These are phyloP conservation scores for Conoideocrella luteorostrata DNA, from an alignment of 2,329 filamentous ascomycete genomes.

Conservation along the genomic window DNA sequence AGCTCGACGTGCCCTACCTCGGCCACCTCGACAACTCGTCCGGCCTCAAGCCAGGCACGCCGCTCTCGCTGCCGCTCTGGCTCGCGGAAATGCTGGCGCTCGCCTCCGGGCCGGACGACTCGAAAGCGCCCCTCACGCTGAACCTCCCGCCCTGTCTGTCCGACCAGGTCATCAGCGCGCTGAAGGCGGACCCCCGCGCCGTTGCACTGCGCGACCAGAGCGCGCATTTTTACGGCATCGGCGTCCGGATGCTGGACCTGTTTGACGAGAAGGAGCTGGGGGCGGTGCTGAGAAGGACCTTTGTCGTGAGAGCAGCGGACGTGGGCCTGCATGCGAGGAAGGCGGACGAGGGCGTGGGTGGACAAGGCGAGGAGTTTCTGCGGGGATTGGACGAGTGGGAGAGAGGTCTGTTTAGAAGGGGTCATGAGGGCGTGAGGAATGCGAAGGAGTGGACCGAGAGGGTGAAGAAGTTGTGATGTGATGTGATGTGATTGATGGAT, in stretches of 20 bases:
- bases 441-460: slow-evolving; percentile 65
- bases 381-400: slow-evolving; percentile 87
- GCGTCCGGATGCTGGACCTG: slow-evolving; percentile 77
- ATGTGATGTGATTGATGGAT: background rate
- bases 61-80: slow-evolving; percentile 83
- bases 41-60: slow-evolving; percentile 72
- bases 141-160: slow-evolving; percentile 75
- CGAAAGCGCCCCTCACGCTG: slow-evolving; percentile 63
- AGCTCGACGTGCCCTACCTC: slow-evolving; percentile 78
- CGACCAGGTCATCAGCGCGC: slow-evolving; percentile 74
- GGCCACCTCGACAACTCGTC: slow-evolving; percentile 83
- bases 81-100: slow-evolving; percentile 89
- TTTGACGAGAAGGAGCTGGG: slow-evolving; percentile 79
- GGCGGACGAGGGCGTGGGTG: slow-evolving; percentile 55
- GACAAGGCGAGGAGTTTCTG: slow-evolving; percentile 71
- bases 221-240: slow-evolving; percentile 82
- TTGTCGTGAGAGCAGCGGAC: slow-evolving; percentile 72
- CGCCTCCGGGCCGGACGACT: slow-evolving; percentile 41
- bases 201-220: slow-evolving; percentile 79
- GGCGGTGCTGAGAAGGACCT: slow-evolving; percentile 68
- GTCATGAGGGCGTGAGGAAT: slow-evolving; percentile 66
- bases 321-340: slow-evolving; percentile 88
- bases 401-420: slow-evolving; percentile 64
- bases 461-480: slow-evolving; percentile 30
- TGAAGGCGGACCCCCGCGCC: slow-evolving; percentile 82